Percentiles rank a stretch among this genome's conserved stretches.
phyloP scores from a whole-genome alignment of 257 asterid species.

The Solanum appendiculatum region DNA sequence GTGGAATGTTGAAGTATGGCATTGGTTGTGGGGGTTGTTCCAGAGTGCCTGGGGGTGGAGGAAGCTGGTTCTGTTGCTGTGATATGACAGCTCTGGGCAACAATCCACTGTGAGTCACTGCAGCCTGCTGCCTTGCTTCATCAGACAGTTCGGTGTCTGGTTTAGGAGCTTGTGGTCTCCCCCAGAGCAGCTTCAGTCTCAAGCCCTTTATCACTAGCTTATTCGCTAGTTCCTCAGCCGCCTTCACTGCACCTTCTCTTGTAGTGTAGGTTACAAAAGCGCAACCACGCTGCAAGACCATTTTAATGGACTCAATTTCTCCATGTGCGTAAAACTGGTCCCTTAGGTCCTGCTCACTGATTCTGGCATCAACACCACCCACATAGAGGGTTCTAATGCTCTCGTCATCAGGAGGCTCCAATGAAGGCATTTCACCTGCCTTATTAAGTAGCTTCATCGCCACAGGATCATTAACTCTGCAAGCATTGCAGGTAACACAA shows the following conservation, averaged over 20 bases:
- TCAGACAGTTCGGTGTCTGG: conserved; percentile 59
- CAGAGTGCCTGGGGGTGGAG: conserved; percentile 45
- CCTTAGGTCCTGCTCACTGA: conserved; percentile 77
- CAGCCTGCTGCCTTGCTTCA: conserved; percentile 70
- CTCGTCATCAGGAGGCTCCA: conserved; percentile 95
- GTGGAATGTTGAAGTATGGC: conserved; percentile 87
- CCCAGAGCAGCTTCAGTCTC: conserved; percentile 93
- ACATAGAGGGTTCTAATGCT: conserved; percentile 87
- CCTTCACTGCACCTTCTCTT: conserved; percentile 95
- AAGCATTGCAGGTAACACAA: neutral
- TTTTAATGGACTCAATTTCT: conserved; percentile 84
- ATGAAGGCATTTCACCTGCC: conserved; percentile 99
- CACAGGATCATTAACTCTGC: conserved; percentile 91
- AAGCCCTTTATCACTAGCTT: conserved; percentile 81
- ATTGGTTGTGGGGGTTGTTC: conserved; percentile 40
- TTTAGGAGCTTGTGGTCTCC: conserved; percentile 73
- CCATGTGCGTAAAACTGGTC: conserved; percentile 94
- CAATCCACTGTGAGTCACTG: conserved; percentile 72
- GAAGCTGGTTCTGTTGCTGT: conserved; percentile 82
- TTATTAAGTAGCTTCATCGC: conserved; percentile 79
- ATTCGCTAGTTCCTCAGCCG: conserved; percentile 92
- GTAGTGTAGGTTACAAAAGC: conserved; percentile 92
- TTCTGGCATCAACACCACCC: conserved; percentile 89
- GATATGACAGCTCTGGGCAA: conserved; percentile 88
- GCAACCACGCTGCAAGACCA: conserved; percentile 88